Base-by-base conservation (phyloP, 192 early-diverging fungal genomes). In the Entomortierella lignicola region DNA sequence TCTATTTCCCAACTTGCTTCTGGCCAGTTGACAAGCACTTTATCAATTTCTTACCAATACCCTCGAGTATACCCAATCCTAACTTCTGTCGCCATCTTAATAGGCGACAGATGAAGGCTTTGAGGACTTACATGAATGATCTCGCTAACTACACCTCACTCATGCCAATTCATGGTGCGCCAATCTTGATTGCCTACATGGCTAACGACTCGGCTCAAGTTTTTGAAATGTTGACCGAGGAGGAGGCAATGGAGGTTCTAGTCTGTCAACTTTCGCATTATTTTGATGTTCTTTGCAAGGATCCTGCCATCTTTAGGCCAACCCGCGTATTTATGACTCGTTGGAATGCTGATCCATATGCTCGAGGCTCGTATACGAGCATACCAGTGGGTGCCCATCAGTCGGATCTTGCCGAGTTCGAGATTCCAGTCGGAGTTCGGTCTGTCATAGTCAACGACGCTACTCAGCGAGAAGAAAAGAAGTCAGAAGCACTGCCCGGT, bases 291-390 rank as follows among this genome's bases (percentile, higher is more conserved):
- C 62, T 79, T 5, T 44, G 51, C 48, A 64, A 53, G 15, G 62
- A 69, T n/a, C 75, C 63, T 7, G 58, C 61, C 0, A 30, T 32
- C 7, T 41, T 51, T 4, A 53, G 29, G 20, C 64, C 64, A 18
- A 77, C 83, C 4, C 48, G 57, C 4, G 70, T 68, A 6, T 71
- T 66, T 27, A 77, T 82, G 66, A 84, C 83, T 18, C 64, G 80
- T 7, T 85, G 85, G 85, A 59, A 69, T 23, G 52, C 73, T 4
- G 85, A 85, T 52, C 85, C 85, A 2, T 85, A 68, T 57, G 71
- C 85, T 7, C 39, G 68, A 39, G 85, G 85, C 6, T 83, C 85
- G 13, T 85, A 85, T 56, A 80, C 83, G 13, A 82, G 79, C 50
- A 84, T 85, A 55, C 80, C 80, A 23, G 64, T 82, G 5, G 71